phyloP scores from a whole-genome alignment of 805 yeast species.

The Saccharomyces paradoxus region DNA sequence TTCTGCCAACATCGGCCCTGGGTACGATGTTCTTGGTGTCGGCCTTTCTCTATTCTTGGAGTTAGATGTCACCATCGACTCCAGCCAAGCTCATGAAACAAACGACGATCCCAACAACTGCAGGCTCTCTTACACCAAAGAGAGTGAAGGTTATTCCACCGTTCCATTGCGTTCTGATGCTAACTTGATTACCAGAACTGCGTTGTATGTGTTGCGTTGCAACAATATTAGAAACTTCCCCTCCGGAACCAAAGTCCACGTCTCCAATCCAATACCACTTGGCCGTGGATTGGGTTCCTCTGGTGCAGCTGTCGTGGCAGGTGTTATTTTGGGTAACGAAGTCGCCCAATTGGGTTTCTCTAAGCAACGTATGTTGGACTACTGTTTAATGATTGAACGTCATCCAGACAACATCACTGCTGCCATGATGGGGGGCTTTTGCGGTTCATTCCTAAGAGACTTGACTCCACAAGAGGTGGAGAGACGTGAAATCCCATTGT shows the following conservation, averaged over 20 bases:
- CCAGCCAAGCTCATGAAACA: conserved; percentile 38
- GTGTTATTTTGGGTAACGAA: conserved; percentile 82
- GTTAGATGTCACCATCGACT: conserved; percentile 59
- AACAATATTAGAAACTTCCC: conserved; percentile 74
- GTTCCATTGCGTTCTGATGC: conserved; percentile 74
- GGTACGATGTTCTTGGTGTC: conserved; percentile 92
- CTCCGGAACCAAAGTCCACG: conserved; percentile 69
- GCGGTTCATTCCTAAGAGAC: conserved; percentile 86
- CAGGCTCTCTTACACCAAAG: conserved; percentile 54
- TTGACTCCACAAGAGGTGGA: conserved; percentile 61
- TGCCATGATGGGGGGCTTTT: conserved; percentile 98
- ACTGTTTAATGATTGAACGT: conserved; percentile 93
- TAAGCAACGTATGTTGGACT: conserved; percentile 82
- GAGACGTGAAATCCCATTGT: conserved; percentile 75
- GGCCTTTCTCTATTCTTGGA: conserved; percentile 72
- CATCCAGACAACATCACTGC: conserved; percentile 98
- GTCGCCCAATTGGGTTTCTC: conserved; percentile 65
- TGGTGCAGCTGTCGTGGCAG: conserved; percentile 98
- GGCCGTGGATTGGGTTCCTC: conserved; percentile 97
- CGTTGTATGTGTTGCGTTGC: conserved; percentile 82
- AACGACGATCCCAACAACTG: conserved; percentile 61
- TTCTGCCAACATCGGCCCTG: conserved; percentile 97
- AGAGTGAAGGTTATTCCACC: conserved; percentile 65
- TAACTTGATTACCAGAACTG: conserved; percentile 86
- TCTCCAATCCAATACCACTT: conserved; percentile 85